phyloP scores from a whole-genome alignment of 2,329 filamentous ascomycete genomes.

The Fonsecaea multimorphosa region DNA sequence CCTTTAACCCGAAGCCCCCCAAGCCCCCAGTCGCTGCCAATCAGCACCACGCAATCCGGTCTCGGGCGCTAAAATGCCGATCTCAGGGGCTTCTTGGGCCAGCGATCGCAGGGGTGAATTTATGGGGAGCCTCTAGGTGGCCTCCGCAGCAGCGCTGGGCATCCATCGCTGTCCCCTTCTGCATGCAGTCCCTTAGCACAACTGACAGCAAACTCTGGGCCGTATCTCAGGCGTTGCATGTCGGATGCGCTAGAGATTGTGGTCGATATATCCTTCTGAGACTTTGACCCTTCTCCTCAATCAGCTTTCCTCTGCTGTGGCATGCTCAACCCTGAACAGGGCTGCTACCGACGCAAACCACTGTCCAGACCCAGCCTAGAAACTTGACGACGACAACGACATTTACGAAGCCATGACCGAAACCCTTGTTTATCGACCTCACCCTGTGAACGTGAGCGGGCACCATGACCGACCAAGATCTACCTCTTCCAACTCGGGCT shows the following conservation, averaged over 20 bases:
- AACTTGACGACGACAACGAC: constrained; percentile 8
- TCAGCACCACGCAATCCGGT: constrained; percentile 6
- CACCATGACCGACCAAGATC: constrained; percentile 30
- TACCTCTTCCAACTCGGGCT: constrained; percentile 62
- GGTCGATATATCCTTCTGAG: background rate
- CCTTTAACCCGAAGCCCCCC: too few relatives aligned
- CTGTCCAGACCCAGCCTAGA: background rate
- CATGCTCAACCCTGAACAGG: background rate
- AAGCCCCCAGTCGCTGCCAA: too few relatives aligned
- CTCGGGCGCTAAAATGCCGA: constrained; percentile 7
- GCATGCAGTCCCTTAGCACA: background rate
- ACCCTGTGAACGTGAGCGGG: constrained; percentile 18
- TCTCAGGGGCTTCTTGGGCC: constrained; percentile 8
- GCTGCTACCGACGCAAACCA: background rate
- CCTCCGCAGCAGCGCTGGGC: background rate
- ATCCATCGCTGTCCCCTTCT: background rate
- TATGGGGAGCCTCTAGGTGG: background rate
- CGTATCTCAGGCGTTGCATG: background rate
- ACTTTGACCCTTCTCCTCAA: background rate
- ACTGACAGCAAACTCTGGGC: background rate
- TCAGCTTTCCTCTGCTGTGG: background rate
- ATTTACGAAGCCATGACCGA: constrained; percentile 28
- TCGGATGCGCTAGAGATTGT: background rate
- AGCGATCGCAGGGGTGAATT: constrained; percentile 7
- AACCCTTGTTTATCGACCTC: constrained; percentile 29